Evolutionary conservation across 768 basidiomycete genomes (phyloP).

Genomic region (Daedaleopsis sinensis): DNA sequence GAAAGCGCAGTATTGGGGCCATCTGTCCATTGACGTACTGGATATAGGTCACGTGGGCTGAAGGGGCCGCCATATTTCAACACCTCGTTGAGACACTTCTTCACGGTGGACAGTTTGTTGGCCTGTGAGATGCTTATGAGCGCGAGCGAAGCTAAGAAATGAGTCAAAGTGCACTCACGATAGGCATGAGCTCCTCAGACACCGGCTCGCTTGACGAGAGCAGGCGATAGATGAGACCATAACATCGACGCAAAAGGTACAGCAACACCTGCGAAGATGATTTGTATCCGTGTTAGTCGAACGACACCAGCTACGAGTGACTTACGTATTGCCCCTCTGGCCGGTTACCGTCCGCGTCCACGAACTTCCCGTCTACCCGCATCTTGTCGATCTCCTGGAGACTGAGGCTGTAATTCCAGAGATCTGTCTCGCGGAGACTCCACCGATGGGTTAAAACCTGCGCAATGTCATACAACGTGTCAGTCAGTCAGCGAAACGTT

Average conservation of each 20-base stretch:
- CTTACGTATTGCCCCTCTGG: constrained; percentile 94
- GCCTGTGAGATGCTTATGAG: constrained; percentile 52
- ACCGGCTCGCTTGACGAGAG: constrained; percentile 96
- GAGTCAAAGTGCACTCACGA: constrained; percentile 52
- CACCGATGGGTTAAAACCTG: constrained; percentile 85
- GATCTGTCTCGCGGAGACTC: constrained; percentile 92
- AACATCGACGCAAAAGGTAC: constrained; percentile 92
- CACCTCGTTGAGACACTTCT: constrained; percentile 96
- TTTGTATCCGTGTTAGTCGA: neutral
- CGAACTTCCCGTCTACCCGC: constrained; percentile 96
- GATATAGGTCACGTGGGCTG: constrained; percentile 89
- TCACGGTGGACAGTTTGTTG: constrained; percentile 94
- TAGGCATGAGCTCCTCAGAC: constrained; percentile 96
- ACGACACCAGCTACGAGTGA: constrained; percentile 2
- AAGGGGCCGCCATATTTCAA: constrained; percentile 94
- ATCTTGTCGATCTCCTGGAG: constrained; percentile 96
- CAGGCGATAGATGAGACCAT: constrained; percentile 92
- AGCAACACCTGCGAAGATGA: constrained; percentile 69
- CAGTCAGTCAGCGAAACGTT: neutral
- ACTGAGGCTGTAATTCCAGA: constrained; percentile 92
- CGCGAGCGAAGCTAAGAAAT: neutral
- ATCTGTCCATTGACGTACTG: constrained; percentile 50
- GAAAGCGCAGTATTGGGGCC: too few relatives aligned
- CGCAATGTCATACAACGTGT: neutral
- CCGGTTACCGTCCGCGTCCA: constrained; percentile 89